Evolutionary conservation across 2,329 filamentous ascomycete species (phyloP).

Genomic region (Penicillium rolfsii): DNA sequence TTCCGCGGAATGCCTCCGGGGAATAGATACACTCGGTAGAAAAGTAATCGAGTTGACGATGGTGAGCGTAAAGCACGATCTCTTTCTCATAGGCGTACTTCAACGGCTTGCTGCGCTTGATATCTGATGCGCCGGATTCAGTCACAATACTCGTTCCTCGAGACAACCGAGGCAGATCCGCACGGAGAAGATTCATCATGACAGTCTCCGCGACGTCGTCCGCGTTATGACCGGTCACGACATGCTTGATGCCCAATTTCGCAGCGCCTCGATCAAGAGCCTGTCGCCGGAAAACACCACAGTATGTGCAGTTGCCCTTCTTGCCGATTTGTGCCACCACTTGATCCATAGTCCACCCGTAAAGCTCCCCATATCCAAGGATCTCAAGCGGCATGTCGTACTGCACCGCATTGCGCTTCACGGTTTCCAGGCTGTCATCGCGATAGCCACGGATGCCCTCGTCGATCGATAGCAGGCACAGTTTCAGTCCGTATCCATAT

Average conservation of each 20-base stretch:
- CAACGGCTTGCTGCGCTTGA: conserved; percentile 92
- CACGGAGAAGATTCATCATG: conserved; percentile 92
- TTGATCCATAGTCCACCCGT: conserved; percentile 99
- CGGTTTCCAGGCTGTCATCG: conserved; percentile 93
- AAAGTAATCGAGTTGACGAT: conserved; percentile 97
- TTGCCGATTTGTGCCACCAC: conserved; percentile 95
- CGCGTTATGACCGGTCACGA: conserved; percentile 96
- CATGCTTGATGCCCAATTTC: conserved; percentile 83
- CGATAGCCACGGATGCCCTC: conserved; percentile 97
- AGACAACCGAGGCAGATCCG: conserved; percentile 83
- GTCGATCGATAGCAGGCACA: conserved; percentile 88
- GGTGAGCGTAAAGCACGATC: conserved; percentile 95
- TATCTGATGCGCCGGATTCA: conserved; percentile 74
- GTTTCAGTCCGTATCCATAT: conserved; percentile 80
- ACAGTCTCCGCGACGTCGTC: conserved; percentile 98
- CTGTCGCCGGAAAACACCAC: conserved; percentile 92
- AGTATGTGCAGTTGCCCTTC: conserved; percentile 99
- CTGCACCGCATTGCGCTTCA: conserved; percentile 88
- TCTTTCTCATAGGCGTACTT: conserved; percentile 99
- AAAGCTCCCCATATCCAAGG: conserved; percentile 88
- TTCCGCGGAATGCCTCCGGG: conserved; percentile 93
- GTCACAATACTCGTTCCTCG: conserved; percentile 90
- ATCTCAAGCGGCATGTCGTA: conserved; percentile 92
- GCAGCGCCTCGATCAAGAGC: conserved; percentile 91
- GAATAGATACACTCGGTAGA: conserved; percentile 98